A percentile compares a stretch with the other conserved stretches of the same genome.
Evolutionary conservation across 345 rosid species (phyloP).

Genomic region (Euphorbia peplus): DNA sequence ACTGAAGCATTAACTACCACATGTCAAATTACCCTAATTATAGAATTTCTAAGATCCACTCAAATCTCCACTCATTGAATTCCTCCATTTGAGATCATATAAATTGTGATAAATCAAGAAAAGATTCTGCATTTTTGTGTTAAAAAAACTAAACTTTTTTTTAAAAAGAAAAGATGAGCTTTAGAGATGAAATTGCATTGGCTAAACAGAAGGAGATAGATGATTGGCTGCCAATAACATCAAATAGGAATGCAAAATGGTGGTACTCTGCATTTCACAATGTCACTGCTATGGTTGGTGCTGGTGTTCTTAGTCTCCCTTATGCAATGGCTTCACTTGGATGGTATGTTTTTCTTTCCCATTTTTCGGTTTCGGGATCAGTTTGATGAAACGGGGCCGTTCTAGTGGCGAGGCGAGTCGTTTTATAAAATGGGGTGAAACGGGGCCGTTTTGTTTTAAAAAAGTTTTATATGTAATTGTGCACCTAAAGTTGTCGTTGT

Average conservation of each 20-base stretch:
- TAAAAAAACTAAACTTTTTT: too few relatives aligned
- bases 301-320: slow-evolving; percentile 89
- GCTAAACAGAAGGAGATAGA: slow-evolving; percentile 42
- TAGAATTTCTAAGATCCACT: slow-evolving; percentile 6
- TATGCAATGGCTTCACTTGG: slow-evolving; percentile 79
- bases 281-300: slow-evolving; percentile 89
- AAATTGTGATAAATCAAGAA: background rate
- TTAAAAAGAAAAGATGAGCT: background rate
- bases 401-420: too few relatives aligned
- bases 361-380: background rate
- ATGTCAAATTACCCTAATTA: background rate
- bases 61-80: background rate
- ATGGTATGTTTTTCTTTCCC: slow-evolving; percentile 47
- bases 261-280: slow-evolving; percentile 91
- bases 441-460: too few relatives aligned
- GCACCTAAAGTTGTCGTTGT: too few relatives aligned
- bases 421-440: too few relatives aligned
- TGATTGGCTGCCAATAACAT: slow-evolving; percentile 75
- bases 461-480: too few relatives aligned
- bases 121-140: background rate
- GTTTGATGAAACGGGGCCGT: too few relatives aligned
- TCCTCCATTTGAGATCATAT: background rate
- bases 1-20: background rate
- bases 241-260: slow-evolving; percentile 76
- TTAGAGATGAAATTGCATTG: background rate